Evolutionary conservation across 257 asterid genomes (phyloP).

Genomic region (Apocynum venetum): DNA sequence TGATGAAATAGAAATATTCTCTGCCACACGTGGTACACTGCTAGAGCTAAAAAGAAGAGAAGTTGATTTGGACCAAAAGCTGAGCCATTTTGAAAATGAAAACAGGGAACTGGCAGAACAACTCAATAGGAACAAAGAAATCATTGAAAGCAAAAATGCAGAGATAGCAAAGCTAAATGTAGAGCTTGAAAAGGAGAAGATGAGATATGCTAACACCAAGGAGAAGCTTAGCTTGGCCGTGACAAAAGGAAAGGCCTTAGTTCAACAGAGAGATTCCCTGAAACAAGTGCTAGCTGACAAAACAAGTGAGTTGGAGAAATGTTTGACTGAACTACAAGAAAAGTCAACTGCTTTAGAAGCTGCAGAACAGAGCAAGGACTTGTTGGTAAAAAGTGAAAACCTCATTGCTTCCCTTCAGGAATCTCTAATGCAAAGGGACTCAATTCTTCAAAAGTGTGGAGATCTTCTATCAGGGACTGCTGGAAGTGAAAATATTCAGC

Average conservation of each 20-base stretch:
- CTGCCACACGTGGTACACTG: conserved; percentile 43
- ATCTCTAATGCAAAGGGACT: conserved; percentile 60
- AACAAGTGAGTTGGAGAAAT: conserved; percentile 59
- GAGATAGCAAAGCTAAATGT: conserved; percentile 55
- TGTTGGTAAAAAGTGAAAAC: conserved; percentile 45
- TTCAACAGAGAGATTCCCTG: conserved; percentile 83
- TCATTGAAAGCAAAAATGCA: conserved; percentile 50
- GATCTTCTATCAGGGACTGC: conserved; percentile 54
- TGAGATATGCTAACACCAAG: conserved; percentile 69
- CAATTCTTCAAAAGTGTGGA: conserved; percentile 53
- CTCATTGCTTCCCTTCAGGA: conserved; percentile 57
- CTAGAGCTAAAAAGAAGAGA: conserved; percentile 55
- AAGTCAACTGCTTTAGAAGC: conserved; percentile 66
- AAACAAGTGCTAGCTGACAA: conserved; percentile 79
- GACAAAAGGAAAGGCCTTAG: conserved; percentile 97
- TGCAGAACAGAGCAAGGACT: conserved; percentile 53
- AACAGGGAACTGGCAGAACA: conserved; percentile 54
- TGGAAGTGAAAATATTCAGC: conserved; percentile 39
- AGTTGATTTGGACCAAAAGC: conserved; percentile 40
- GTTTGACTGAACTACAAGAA: conserved; percentile 58
- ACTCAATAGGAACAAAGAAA: conserved; percentile 49
- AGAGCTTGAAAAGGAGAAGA: conserved; percentile 78
- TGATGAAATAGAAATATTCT: conserved; percentile 52
- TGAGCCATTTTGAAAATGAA: conserved; percentile 54
- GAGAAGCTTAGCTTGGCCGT: conserved; percentile 98